Base-by-base conservation (phyloP, 1,139 yeast species). In the Ogataea hybrid region DNA sequence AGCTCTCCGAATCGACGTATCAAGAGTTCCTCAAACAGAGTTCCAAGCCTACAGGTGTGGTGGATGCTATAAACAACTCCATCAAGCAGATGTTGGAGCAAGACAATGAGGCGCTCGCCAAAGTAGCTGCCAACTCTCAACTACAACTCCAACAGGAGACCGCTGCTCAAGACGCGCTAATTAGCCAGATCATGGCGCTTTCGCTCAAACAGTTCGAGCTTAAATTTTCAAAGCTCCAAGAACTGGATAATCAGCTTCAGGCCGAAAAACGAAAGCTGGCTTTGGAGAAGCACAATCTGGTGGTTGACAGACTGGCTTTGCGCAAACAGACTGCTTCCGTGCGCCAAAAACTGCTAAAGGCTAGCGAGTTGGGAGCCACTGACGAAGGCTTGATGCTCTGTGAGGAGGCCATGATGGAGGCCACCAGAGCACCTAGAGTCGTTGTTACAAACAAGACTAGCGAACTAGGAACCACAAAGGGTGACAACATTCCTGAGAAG, bases 171-270 rank as follows among this genome's bases (percentile, higher is more conserved):
- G 64, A 66, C 41, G 59, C 75, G 44, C 64, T 81, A 21, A 66
- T 61, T 18, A 43, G 71, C 42, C 79, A 79, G 53, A 67, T 80
- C 9, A 71, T 79, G 25, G 79, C 75, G 51, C 67, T 80, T 48
- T 77, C 83, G 22, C 66, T 80, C 40, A 71, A 75, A 50, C 80
- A 79, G 55, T 71, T 81, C 43, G 75, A 79, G 39, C 57, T 71
- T 33, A 81, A 81, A 59, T 59, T 81, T 48, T 62, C 66, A 35
- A 71, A 75, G 47, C 60, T 81, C 35, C 67, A 71, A 44, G 62
- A 65, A 22, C 67, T 79, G 49, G 85, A 80, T 57, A 67, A 70
- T 35, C 70, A 71, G 47, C 62, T 79, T 45, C 61, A 73, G 40
- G 68, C 69, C 42, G 72, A 75, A 39, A 78, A 73, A 57, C 68